Percentiles rank a stretch among this genome's conserved stretches.
Conservation (phyloP, 768 basidiomycete genomes). For the Suillus alpinus region DNA sequence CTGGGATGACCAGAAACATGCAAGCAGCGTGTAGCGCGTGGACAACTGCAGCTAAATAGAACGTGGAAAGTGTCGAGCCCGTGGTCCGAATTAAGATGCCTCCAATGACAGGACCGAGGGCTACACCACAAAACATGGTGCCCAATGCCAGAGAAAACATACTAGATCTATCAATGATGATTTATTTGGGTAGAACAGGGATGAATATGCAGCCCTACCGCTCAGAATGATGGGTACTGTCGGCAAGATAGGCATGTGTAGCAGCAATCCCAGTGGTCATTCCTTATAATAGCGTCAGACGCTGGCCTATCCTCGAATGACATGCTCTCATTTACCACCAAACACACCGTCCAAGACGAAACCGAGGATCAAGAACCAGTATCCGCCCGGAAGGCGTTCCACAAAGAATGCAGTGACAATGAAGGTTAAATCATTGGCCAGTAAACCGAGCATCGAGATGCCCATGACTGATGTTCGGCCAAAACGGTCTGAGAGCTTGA, state of each 20-base stretch:
- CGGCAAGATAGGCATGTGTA: slow-evolving; percentile 66
- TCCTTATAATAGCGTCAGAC: slow-evolving; percentile 36
- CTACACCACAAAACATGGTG: slow-evolving; percentile 69
- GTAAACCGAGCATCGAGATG: slow-evolving; percentile 55
- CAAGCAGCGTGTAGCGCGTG: slow-evolving; percentile 50
- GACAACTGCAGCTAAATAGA: slow-evolving; percentile 58
- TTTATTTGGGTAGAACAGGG: slow-evolving; percentile 3
- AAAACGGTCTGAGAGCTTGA: slow-evolving; percentile 70
- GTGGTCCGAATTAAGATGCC: slow-evolving; percentile 60
- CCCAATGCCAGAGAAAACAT: slow-evolving; percentile 67
- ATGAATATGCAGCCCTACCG: slow-evolving; percentile 38
- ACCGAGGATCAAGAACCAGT: slow-evolving; percentile 72
- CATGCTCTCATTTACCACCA: slow-evolving; percentile 52
- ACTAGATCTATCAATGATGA: slow-evolving; percentile 45
- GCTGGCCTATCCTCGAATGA: background rate
- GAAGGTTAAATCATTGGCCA: slow-evolving; percentile 63
- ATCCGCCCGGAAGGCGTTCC: slow-evolving; percentile 69
- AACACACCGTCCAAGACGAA: slow-evolving; percentile 65
- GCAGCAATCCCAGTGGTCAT: slow-evolving; percentile 47
- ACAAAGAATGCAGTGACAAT: slow-evolving; percentile 62
- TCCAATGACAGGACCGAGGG: slow-evolving; percentile 74
- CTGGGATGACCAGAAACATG: slow-evolving; percentile 66
- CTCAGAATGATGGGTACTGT: slow-evolving; percentile 52
- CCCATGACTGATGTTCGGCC: slow-evolving; percentile 69
- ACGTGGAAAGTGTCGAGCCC: slow-evolving; percentile 56